Evolutionary conservation across 73 alveolate species (phyloP).

Genomic region (Paraurostyla sp.): DNA sequence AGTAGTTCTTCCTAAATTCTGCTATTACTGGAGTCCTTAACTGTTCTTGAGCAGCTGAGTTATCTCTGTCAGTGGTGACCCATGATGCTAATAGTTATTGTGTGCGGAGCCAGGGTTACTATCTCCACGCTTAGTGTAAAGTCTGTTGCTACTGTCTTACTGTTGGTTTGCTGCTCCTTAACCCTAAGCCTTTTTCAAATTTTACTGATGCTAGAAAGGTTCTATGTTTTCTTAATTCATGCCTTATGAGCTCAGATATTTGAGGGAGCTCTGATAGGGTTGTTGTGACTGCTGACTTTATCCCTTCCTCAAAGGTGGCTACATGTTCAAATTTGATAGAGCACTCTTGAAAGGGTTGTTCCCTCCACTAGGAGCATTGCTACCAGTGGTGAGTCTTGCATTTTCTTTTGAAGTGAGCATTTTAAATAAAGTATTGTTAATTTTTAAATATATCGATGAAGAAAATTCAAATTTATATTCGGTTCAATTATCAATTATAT

Average conservation of each 20-base stretch:
- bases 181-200: background rate
- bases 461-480: background rate
- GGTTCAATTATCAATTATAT: background rate
- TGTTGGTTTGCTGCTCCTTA: background rate
- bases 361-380: too few relatives aligned
- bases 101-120: background rate
- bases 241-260: background rate
- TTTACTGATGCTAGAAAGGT: background rate
- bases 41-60: constrained; percentile 3
- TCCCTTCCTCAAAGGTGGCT: too few relatives aligned
- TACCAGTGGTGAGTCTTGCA: background rate
- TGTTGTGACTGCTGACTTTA: too few relatives aligned
- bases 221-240: background rate
- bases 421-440: background rate
- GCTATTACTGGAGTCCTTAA: background rate
- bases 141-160: too few relatives aligned
- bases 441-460: constrained; percentile 24
- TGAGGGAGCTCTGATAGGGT: background rate
- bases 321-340: too few relatives aligned
- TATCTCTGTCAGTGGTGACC: constrained; percentile 9
- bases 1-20: constrained; percentile 17
- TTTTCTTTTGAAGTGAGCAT: background rate
- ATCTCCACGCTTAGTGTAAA: constrained; percentile 2
- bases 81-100: background rate
- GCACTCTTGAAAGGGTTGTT: too few relatives aligned